Evolutionary conservation across 768 basidiomycete species (phyloP).

Genomic region (Psilocybe subaeruginosa): DNA sequence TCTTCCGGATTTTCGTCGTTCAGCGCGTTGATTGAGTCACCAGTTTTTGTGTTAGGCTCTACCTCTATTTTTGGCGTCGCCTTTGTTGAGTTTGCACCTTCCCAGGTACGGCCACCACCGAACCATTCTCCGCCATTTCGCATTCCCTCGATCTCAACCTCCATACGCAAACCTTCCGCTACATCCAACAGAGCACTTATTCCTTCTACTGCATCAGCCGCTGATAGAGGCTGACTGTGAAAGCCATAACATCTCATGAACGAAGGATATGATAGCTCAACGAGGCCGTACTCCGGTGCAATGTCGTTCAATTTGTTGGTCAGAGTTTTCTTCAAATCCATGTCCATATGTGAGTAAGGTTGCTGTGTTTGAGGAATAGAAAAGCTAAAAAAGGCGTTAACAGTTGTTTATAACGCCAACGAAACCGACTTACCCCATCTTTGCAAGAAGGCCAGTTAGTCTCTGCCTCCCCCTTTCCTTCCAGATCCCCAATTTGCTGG

Average conservation of each 20-base stretch:
- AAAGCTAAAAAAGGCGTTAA: constrained; percentile 55
- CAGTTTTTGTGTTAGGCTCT: constrained; percentile 23
- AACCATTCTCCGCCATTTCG: constrained; percentile 97
- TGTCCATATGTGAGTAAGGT: constrained; percentile 93
- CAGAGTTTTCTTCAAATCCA: constrained; percentile 84
- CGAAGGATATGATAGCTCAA: constrained; percentile 92
- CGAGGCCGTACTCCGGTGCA: constrained; percentile 92
- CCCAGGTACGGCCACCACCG: constrained; percentile 82
- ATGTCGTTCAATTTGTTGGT: constrained; percentile 84
- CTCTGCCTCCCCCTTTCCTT: constrained; percentile 90
- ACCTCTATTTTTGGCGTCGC: constrained; percentile 38
- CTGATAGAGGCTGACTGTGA: constrained; percentile 83
- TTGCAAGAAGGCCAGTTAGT: constrained; percentile 89
- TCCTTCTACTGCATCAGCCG: constrained; percentile 93
- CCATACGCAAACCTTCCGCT: constrained; percentile 87
- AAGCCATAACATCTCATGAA: constrained; percentile 94
- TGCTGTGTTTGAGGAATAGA: constrained; percentile 95
- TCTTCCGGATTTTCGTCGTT: constrained; percentile 27
- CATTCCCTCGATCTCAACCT: constrained; percentile 87
- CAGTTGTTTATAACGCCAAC: neutral
- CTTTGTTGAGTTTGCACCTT: constrained; percentile 44
- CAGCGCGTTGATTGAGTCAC: neutral
- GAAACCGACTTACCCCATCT: constrained; percentile 82
- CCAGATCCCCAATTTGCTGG: constrained; percentile 95
- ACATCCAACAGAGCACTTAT: constrained; percentile 87